Conservation (phyloP, 768 basidiomycete genomes). For the Mycena rebaudengoi region DNA sequence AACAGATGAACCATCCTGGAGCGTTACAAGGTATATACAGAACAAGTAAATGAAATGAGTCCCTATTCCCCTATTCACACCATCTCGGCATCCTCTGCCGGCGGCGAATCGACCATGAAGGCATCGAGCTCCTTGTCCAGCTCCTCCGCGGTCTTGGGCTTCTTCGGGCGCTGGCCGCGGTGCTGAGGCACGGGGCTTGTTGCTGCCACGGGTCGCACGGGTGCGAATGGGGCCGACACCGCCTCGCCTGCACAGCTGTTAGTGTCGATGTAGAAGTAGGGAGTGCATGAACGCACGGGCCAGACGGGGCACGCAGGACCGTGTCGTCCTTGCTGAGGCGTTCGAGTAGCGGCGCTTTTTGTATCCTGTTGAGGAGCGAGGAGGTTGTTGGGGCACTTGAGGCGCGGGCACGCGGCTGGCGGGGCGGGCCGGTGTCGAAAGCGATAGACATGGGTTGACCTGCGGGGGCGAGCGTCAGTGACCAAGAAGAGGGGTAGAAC, state of each 20-base stretch:
- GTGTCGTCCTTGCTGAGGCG: conserved; percentile 62
- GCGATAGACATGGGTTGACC: conserved; percentile 82
- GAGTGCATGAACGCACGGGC: conserved; percentile 43
- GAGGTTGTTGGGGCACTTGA: conserved; percentile 61
- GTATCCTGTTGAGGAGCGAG: conserved; percentile 77
- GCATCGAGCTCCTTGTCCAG: conserved; percentile 90
- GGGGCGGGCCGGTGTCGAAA: conserved; percentile 61
- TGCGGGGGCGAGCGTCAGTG: conserved; percentile 35
- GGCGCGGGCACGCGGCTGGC: conserved; percentile 54
- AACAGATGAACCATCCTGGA: too few species aligned
- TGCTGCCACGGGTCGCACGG: conserved; percentile 42
- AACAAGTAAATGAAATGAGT: too few species aligned
- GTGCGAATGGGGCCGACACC: conserved; percentile 59
- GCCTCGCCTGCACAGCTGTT: conserved; percentile 37
- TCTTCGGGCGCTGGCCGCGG: conserved; percentile 47
- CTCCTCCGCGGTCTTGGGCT: conserved; percentile 81
- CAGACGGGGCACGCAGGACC: conserved; percentile 41
- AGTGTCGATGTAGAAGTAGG: not conserved
- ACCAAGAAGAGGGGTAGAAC: conserved; percentile 13
- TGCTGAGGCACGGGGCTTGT: conserved; percentile 26
- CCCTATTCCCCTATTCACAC: too few species aligned
- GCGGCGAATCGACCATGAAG: conserved; percentile 73
- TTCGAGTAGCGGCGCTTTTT: conserved; percentile 75
- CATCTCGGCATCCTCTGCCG: conserved; percentile 64
- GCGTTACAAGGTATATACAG: too few species aligned